These are phyloP conservation scores for Parascedosporium putredinis DNA, from an alignment of 2,329 filamentous ascomycete species.

Conservation along the genomic window DNA sequence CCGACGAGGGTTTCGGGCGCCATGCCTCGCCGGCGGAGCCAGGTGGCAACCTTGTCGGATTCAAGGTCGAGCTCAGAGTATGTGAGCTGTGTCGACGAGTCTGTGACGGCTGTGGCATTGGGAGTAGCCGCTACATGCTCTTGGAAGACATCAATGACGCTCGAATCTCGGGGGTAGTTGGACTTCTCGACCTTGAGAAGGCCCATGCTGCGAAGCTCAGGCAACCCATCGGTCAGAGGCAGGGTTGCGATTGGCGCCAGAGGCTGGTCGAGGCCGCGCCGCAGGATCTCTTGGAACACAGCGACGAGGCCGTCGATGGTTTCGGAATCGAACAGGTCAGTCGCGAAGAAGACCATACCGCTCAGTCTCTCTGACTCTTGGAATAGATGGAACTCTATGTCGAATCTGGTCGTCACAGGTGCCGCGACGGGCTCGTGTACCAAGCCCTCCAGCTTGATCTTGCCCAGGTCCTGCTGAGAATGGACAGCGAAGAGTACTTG, in stretches of 20 bases:
- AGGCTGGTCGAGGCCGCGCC: constrained; percentile 2
- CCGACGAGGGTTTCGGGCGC: constrained; percentile 13
- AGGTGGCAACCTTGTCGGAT: constrained; percentile 13
- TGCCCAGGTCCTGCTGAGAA: constrained; percentile 13
- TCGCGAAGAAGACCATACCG: neutral
- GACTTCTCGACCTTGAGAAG: constrained; percentile 6
- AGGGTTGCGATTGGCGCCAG: neutral
- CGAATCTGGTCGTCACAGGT: neutral
- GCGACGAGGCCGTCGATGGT: constrained; percentile 13
- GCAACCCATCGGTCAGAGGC: neutral
- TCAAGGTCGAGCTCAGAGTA: constrained; percentile 15
- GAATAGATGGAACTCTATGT: neutral
- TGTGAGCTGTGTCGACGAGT: constrained; percentile 11
- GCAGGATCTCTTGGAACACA: constrained; percentile 12
- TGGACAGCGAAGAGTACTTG: constrained; percentile 14
- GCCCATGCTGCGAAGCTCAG: constrained; percentile 11
- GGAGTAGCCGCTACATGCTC: constrained; percentile 12
- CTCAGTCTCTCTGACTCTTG: neutral
- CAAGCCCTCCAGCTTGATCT: neutral
- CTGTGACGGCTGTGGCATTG: constrained; percentile 12
- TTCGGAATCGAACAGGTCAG: neutral
- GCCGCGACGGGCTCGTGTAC: neutral
- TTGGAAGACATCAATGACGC: constrained; percentile 15
- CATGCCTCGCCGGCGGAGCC: constrained; percentile 8
- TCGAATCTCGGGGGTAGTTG: constrained; percentile 13